phyloP scores from a whole-genome alignment of 108 stramenopile genomes.

The Fistulifera pelliculosa region DNA sequence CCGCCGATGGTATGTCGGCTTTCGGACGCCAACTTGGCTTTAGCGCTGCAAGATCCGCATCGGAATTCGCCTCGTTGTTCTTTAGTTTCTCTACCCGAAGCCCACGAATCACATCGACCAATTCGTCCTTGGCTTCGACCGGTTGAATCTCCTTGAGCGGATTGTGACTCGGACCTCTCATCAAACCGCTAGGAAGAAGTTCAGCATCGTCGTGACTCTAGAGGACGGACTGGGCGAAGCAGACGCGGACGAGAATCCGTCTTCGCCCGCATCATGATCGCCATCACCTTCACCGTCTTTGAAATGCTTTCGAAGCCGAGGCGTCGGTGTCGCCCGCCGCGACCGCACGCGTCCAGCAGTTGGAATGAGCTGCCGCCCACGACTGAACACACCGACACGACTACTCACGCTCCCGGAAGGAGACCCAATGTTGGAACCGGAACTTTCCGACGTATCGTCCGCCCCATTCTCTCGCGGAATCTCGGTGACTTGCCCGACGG shows the following conservation, averaged over 20 bases:
- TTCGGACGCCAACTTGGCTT: slow-evolving; percentile 78
- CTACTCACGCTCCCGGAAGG: slow-evolving; percentile 24
- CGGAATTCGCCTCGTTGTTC: slow-evolving; percentile 33
- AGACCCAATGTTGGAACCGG: slow-evolving; percentile 20
- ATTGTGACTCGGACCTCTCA: slow-evolving; percentile 4
- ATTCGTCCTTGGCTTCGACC: slow-evolving; percentile 72
- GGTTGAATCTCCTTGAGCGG: slow-evolving; percentile 21
- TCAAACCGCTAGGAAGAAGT: not conserved
- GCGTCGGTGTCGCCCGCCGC: slow-evolving; percentile 76
- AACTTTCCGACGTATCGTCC: slow-evolving; percentile 25
- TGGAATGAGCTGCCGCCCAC: slow-evolving; percentile 72
- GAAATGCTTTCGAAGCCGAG: slow-evolving; percentile 34
- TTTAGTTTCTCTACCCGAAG: slow-evolving; percentile 66
- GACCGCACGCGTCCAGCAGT: slow-evolving; percentile 65
- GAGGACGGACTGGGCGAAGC: slow-evolving; percentile 9
- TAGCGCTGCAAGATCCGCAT: slow-evolving; percentile 40
- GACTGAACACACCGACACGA: slow-evolving; percentile 41
- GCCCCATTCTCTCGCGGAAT: slow-evolving; percentile 12
- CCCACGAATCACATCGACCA: slow-evolving; percentile 77
- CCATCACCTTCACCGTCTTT: slow-evolving; percentile 11
- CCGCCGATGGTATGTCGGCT: slow-evolving; percentile 75
- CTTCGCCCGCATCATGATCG: slow-evolving; percentile 38
- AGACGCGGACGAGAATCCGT: slow-evolving; percentile 54
- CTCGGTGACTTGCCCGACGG: slow-evolving; percentile 60
- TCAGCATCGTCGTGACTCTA: not conserved